Evolutionary conservation across 805 yeast species (phyloP).

Genomic region (Nakazawaea molendinolei): DNA sequence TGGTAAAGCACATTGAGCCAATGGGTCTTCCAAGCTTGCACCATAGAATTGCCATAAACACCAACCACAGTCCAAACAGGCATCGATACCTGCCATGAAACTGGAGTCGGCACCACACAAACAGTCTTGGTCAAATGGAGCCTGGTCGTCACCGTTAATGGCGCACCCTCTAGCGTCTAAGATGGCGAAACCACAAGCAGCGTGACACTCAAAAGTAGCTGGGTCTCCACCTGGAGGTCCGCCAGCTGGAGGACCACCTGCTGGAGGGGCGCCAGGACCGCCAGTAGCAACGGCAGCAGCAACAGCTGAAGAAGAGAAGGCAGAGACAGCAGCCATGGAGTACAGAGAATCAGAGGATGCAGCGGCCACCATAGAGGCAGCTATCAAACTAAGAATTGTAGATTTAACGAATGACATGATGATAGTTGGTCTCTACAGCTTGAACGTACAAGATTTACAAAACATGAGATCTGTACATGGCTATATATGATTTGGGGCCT

Average conservation of each 20-base stretch:
- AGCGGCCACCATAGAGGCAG: slow-evolving; percentile 2
- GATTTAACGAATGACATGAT: no score
- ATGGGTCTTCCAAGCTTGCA: slow-evolving; percentile 9
- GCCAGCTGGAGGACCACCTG: slow-evolving; percentile 21
- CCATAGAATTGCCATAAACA: slow-evolving; percentile 11
- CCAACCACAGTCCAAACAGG: slow-evolving; percentile 15
- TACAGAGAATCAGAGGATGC: slow-evolving; percentile 14
- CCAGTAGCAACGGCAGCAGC: slow-evolving; percentile 21
- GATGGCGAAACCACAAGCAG: slow-evolving; percentile 11
- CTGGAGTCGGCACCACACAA: slow-evolving; percentile 14
- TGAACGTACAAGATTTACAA: no score
- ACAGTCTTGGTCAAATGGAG: slow-evolving; percentile 11
- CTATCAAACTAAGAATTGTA: no score
- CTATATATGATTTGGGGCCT: no score
- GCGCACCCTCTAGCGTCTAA: slow-evolving; percentile 4
- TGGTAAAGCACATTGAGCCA: slow-evolving; percentile 13
- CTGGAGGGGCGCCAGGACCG: slow-evolving; percentile 25
- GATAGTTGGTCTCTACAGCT: no score
- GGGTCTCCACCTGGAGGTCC: slow-evolving; percentile 17
- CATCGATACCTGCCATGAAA: slow-evolving; percentile 8
- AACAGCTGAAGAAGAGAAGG: slow-evolving; percentile 18
- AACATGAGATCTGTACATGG: no score
- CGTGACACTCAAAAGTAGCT: slow-evolving; percentile 9
- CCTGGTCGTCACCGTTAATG: slow-evolving; percentile 1
- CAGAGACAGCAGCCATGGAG: no score